A percentile compares a stretch with the other conserved stretches of the same genome.
Conservation (phyloP, 2,329 filamentous ascomycete genomes). For the Chaetomium globosum region DNA sequence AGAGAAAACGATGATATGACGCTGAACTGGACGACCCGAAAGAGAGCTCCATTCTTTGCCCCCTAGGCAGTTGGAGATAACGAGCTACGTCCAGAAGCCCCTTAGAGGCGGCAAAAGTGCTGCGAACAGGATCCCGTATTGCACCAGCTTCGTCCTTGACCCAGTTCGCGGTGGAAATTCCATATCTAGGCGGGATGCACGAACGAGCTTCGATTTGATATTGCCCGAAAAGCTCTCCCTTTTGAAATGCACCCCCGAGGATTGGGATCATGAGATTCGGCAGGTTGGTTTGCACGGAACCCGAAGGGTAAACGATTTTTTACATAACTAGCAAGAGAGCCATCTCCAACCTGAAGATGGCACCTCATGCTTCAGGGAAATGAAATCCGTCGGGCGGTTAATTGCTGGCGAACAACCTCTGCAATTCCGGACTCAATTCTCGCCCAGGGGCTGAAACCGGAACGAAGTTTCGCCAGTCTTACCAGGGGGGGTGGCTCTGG, state of each 20-base stretch:
- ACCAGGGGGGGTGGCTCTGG: background rate
- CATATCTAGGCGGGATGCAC: too few species aligned
- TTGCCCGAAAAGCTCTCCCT: too few species aligned
- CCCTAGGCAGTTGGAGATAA: background rate
- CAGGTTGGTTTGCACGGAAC: too few species aligned
- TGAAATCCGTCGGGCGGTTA: too few species aligned
- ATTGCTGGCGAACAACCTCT: too few species aligned
- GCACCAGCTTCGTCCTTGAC: background rate
- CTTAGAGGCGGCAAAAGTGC: background rate
- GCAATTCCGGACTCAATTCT: background rate
- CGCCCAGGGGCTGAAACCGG: background rate
- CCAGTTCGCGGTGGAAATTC: background rate
- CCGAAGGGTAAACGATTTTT: too few species aligned
- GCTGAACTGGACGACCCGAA: background rate
- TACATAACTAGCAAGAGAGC: background rate
- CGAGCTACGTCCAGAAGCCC: background rate
- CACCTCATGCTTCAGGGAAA: too few species aligned
- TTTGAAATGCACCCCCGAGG: too few species aligned
- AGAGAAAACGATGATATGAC: constrained; percentile 4
- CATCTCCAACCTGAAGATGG: too few species aligned
- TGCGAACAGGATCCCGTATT: background rate
- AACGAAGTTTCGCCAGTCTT: background rate
- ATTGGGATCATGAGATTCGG: too few species aligned
- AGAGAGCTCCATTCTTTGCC: background rate
- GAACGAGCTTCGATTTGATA: too few species aligned